Conservation (phyloP, 768 basidiomycete genomes). For the Lyophyllum shimeji region DNA sequence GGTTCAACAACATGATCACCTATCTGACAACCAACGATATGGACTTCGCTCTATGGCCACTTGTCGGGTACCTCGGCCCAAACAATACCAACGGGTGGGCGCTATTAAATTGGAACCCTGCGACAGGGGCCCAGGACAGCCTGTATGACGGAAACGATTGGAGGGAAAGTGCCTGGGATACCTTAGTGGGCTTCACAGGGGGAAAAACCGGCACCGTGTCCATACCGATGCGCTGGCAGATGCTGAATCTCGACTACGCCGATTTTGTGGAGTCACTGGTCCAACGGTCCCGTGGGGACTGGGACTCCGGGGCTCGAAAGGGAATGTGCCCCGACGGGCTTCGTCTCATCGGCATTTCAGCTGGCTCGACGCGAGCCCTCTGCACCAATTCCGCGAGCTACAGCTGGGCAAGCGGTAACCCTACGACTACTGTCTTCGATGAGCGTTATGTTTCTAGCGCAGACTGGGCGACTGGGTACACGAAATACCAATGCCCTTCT, state of each 20-base stretch:
- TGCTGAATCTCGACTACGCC: conserved; percentile 16
- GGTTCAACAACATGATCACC: conserved; percentile 14
- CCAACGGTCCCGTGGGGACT: conserved; percentile 11
- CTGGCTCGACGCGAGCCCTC: conserved; percentile 11
- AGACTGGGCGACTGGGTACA: conserved; percentile 17
- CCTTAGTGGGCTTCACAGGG: conserved; percentile 3
- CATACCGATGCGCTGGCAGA: conserved; percentile 11
- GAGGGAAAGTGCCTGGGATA: conserved; percentile 11
- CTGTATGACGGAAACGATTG: conserved; percentile 17
- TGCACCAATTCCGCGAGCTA: conserved; percentile 12
- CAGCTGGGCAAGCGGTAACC: conserved; percentile 11
- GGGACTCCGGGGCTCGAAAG: conserved; percentile 16
- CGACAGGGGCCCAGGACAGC: conserved; percentile 8
- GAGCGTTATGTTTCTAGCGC: conserved; percentile 12
- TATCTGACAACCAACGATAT: conserved; percentile 13
- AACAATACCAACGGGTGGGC: conserved; percentile 16
- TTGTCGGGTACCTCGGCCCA: conserved; percentile 13
- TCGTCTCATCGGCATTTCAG: conserved; percentile 15
- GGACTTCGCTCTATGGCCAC: conserved; percentile 18
- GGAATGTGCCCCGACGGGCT: conserved; percentile 17
- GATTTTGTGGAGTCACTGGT: conserved; percentile 14
- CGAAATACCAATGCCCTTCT: conserved; percentile 17
- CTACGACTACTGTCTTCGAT: conserved; percentile 8
- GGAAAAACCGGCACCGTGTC: conserved; percentile 1
- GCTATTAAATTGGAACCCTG: conserved; percentile 15